Base-by-base conservation (phyloP, 345 rosid species). In the Lumnitzera littorea region DNA sequence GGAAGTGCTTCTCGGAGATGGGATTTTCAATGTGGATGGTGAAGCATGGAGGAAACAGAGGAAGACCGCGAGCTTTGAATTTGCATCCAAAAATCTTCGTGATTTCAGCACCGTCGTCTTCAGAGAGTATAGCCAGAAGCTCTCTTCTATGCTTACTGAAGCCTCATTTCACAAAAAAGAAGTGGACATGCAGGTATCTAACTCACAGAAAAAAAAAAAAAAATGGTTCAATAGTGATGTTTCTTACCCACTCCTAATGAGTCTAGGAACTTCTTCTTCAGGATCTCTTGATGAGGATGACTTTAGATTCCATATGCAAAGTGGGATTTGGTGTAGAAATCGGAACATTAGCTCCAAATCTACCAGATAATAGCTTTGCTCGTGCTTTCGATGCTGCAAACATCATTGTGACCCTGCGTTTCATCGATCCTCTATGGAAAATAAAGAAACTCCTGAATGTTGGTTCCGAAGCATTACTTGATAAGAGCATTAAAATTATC, bases 311-410 rank as follows among this genome's bases (percentile, higher is more conserved):
- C 20, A 92, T 89, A 69, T 92, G 96, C 74, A 89, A 87, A 68
- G 96, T 92, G 48, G 98, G 98, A 49, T 92, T 89, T 70, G 96
- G 98, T 47, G 98, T 87, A 14, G 94, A 92, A 66, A 84, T 89
- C 51, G 96, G 98, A 63, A 82, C 96, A 29, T 56, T 89, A 66
- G 85, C 86, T 62, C 87, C 87, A 24, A 72, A 71, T 60, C 66
- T 87, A 59, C 91, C 95, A 31, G 91, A 85, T 4, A 89, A 84
- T 63, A 51, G 67, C 31, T 92, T 92, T 67, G 96, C 98, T 49
- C 80, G 72, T 56, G 91, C 98, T 55, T 92, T 92, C 17, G 98
- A 92, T 62, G 82, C 83, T 0, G 96, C 96, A 7, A 89, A 92
- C 63, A 72, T 87, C 49, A 84, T 89, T 6, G 88, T 89, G 51